phyloP scores from a whole-genome alignment of 2,329 filamentous ascomycete species.

The Cladosporium sp. region DNA sequence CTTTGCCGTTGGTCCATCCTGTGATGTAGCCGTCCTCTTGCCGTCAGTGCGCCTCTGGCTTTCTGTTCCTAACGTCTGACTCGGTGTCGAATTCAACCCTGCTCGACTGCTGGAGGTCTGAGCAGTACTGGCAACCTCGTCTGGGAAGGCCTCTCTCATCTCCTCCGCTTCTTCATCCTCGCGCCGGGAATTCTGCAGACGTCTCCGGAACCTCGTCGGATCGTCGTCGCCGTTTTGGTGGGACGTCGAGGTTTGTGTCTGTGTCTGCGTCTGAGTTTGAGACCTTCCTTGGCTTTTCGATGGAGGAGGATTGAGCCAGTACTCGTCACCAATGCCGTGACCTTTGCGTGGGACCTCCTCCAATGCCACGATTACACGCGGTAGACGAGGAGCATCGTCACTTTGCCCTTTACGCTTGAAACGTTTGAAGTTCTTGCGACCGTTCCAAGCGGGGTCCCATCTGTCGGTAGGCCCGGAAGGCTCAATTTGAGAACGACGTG shows the following conservation, averaged over 20 bases:
- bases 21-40: conserved; percentile 24
- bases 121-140: conserved; percentile 8
- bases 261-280: conserved; percentile 18
- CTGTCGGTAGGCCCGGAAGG: conserved; percentile 50
- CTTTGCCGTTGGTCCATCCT: conserved; percentile 25
- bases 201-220: conserved; percentile 25
- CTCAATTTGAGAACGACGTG: conserved; percentile 28
- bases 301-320: conserved; percentile 54
- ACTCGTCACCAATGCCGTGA: conserved; percentile 70
- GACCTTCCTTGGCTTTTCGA: conserved; percentile 16
- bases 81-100: conserved; percentile 12
- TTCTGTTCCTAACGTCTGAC: conserved; percentile 20
- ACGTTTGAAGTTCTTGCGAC: conserved; percentile 91
- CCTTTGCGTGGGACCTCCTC: conserved; percentile 68
- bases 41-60: conserved; percentile 20
- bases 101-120: neutral
- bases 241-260: neutral
- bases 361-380: conserved; percentile 64
- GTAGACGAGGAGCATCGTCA: conserved; percentile 45
- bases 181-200: conserved; percentile 23
- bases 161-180: conserved; percentile 25
- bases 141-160: conserved; percentile 14
- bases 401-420: conserved; percentile 59
- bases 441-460: conserved; percentile 90
- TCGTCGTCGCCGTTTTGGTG: conserved; percentile 22